Base-by-base conservation (phyloP, 2,329 filamentous ascomycete species). In the Alternaria gaisen region DNA sequence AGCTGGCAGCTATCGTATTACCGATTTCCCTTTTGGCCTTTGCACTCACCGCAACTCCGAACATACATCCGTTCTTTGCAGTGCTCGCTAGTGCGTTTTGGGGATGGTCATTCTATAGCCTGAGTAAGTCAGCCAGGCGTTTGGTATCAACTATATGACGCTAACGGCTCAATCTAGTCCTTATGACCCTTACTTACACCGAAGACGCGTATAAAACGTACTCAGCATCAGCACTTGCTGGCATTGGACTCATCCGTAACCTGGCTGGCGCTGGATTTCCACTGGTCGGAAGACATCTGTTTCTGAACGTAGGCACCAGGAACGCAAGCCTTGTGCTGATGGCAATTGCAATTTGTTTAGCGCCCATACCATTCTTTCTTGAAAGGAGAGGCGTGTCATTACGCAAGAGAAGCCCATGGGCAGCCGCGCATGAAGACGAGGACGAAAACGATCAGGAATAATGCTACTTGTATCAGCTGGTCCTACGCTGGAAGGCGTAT, bases 91-190 rank as follows among this genome's bases (percentile, higher is more conserved):
- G 81, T 0, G 77, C 80, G 0, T 79, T 84, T 18, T 85, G 84
- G 73, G 84, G 83, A 0, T 83, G 81, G 74, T 81, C 79, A 5
- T 84, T 85, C 63, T 84, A 84, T 53, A 81, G 81, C 1, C 76
- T 85, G 0, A 84, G 66, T 68, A 53, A 67, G 66, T 63, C 9
- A 26, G 30, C 24, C 1, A 24, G 18, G 10, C 24, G 18, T 11
- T 11, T 3, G 4, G 24, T 28, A 24, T 22, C 36, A 30, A 4
- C 7, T 14, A 3, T n/a, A 10, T 5, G 12, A 26, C 50, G 24
- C 60, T 56, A n/a, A 61, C 48, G 34, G 18, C 12, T 14, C 5
- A 3, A 10, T 11, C 3, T 30, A 68, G 64, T 84, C 47, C 73
- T 85, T 3, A 83, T 83, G 76, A 82, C 82, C 1, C 78, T 83